Base-by-base conservation (phyloP, 2,329 filamentous ascomycete species). In the Bipolaris sorokiniana region DNA sequence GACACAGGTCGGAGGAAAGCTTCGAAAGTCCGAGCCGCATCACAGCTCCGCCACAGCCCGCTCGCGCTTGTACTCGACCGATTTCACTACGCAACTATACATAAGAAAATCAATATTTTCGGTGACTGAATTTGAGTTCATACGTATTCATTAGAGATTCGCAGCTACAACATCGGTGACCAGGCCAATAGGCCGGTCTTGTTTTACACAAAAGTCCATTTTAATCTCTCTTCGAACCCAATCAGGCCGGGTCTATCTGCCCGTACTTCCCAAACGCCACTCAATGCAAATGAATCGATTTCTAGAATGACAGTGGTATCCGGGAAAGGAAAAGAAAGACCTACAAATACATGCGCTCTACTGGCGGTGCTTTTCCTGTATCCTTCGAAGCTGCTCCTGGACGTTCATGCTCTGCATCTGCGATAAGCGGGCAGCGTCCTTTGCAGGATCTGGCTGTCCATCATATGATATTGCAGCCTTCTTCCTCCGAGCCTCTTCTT, bases 311-410 rank as follows among this genome's bases (percentile, higher is more conserved):
- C 16, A 20, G 22, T 48, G 22, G 33, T 34, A 38, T 55, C 45
- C 10, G 31, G 33, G 51, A 40, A 51, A 42, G 22, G n/a, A 51
- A 54, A 23, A n/a, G 18, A 13, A 48, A 51, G 37, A 54, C 54
- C 34, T 40, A 54, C 40, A 23, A 23, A 23, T 45, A 10, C 16
- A 6, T 5, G 16, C 28, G 16, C 13, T 36, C 34, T 51, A 60
- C 45, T 63, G 66, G n/a, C 72, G 67, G 56, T 76, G 70, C 67
- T 84, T 86, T 68, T 87, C 81, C 64, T 88, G 85, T 56, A 89
- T 86, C 49, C 84, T 82, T 58, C 89, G 83, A 62, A 96, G 91
- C 79, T 96, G 92, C 75, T 96, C 92, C 73, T 95, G 90, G 36
- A 96, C 88, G 71, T 92, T 94, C 76, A 77, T 69, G 46, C 62